phyloP scores from a whole-genome alignment of 192 early-diverging fungal genomes.

The Coemansia sp. region DNA sequence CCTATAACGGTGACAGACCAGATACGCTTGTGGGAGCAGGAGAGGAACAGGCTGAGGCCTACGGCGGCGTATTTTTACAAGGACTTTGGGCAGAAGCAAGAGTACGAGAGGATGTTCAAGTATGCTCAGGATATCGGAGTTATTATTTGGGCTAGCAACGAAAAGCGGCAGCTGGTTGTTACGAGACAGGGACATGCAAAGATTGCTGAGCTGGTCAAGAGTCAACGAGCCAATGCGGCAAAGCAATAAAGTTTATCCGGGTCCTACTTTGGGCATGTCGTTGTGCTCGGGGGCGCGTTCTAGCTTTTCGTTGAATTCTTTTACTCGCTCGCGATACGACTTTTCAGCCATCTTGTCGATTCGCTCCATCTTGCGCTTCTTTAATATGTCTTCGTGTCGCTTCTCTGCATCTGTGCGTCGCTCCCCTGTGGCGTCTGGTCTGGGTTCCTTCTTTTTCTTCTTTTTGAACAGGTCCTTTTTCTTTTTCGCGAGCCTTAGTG shows the following conservation, averaged over 20 bases:
- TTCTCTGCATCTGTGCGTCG: slow-evolving; percentile 26
- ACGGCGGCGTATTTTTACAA: slow-evolving; percentile 68
- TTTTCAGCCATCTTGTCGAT: slow-evolving; percentile 45
- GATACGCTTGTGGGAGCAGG: slow-evolving; percentile 94
- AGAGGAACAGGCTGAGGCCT: slow-evolving; percentile 74
- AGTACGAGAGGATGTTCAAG: slow-evolving; percentile 73
- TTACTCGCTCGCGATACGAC: slow-evolving; percentile 44
- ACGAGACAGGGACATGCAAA: slow-evolving; percentile 69
- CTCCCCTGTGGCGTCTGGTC: not conserved
- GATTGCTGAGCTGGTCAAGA: slow-evolving; percentile 57
- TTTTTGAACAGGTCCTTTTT: slow-evolving; percentile 26
- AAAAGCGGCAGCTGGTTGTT: slow-evolving; percentile 70
- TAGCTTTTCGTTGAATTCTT: slow-evolving; percentile 65
- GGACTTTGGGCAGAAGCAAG: slow-evolving; percentile 66
- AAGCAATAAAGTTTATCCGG: slow-evolving; percentile 13
- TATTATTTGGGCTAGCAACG: slow-evolving; percentile 73
- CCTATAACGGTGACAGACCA: slow-evolving; percentile 94
- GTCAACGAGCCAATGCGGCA: slow-evolving; percentile 1
- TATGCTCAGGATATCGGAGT: slow-evolving; percentile 75
- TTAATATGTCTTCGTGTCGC: slow-evolving; percentile 14
- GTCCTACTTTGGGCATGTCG: slow-evolving; percentile 58
- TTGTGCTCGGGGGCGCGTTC: slow-evolving; percentile 62
- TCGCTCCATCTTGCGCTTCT: slow-evolving; percentile 35
- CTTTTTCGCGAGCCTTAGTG: slow-evolving; percentile 37
- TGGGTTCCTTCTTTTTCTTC: not conserved